These are phyloP conservation scores for Sextonia rubra DNA, from an alignment of 164 flowering plant species.

Conservation along the genomic window DNA sequence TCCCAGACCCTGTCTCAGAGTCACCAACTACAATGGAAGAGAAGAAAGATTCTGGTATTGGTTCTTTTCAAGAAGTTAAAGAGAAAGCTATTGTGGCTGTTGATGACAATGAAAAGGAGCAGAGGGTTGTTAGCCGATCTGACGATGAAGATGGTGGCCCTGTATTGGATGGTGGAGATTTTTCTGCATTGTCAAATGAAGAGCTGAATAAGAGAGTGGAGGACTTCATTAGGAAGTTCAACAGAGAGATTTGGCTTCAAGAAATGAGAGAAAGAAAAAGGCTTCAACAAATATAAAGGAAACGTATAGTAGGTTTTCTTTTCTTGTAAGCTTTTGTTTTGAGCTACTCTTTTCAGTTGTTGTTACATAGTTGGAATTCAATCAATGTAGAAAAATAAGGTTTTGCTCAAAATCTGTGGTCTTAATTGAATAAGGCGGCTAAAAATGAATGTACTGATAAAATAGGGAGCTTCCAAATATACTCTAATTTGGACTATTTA, in stretches of 20 bases:
- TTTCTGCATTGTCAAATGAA: constrained; percentile 43
- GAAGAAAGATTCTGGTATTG: constrained; percentile 2
- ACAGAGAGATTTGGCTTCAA: constrained; percentile 53
- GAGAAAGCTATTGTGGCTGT: constrained; percentile 11
- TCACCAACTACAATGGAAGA: neutral
- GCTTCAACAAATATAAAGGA: neutral
- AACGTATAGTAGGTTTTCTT: neutral
- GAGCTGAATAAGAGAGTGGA: constrained; percentile 59
- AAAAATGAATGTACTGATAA: no score
- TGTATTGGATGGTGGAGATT: constrained; percentile 26
- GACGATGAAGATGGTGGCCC: constrained; percentile 14
- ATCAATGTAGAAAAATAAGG: no score
- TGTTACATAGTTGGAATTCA: no score
- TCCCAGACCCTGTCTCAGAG: no score
- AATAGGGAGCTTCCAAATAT: no score
- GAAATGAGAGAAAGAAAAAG: constrained; percentile 9
- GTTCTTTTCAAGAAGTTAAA: constrained; percentile 7
- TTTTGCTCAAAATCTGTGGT: no score
- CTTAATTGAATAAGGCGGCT: no score
- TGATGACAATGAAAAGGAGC: constrained; percentile 4
- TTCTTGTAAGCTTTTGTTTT: neutral
- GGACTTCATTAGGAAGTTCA: constrained; percentile 54
- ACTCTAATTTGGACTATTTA: no score
- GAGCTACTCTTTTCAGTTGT: neutral
- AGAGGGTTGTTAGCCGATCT: constrained; percentile 10